Percentiles rank a stretch among this genome's conserved stretches.
These are phyloP conservation scores for Seiridium unicorne DNA, from an alignment of 2,329 filamentous ascomycete genomes.

Conservation along the genomic window DNA sequence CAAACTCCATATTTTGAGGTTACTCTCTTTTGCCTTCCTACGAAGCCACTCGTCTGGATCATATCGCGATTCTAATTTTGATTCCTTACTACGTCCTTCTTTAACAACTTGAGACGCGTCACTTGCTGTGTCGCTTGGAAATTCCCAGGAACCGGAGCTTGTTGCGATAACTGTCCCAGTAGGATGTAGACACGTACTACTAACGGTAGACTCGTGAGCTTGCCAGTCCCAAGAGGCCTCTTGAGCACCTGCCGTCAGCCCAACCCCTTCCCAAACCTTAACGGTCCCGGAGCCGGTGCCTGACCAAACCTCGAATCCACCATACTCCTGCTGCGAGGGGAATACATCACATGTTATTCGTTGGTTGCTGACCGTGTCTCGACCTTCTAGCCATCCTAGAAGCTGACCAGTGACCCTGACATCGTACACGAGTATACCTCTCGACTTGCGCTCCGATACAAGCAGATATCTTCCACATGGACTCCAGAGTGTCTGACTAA, in stretches of 20 bases:
- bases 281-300: constrained; percentile 54
- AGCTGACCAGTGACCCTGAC: constrained; percentile 57
- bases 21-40: not conserved
- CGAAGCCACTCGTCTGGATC: not conserved
- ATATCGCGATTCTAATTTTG: not conserved
- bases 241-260: constrained; percentile 41
- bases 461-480: constrained; percentile 61
- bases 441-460: constrained; percentile 58
- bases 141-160: constrained; percentile 53
- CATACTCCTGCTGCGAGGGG: constrained; percentile 27
- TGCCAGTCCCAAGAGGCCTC: constrained; percentile 51
- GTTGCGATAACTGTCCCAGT: constrained; percentile 57
- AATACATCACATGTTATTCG: constrained; percentile 56
- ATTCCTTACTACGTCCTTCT: not conserved
- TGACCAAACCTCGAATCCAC: constrained; percentile 62
- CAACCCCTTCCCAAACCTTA: constrained; percentile 59
- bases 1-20: not conserved
- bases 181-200: constrained; percentile 48
- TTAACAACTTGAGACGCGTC: too few relatives aligned
- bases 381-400: constrained; percentile 52
- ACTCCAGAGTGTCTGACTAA: constrained; percentile 61
- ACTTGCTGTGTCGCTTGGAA: constrained; percentile 13
- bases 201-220: constrained; percentile 38
- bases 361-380: constrained; percentile 52
- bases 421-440: constrained; percentile 60